These are phyloP conservation scores for Penicillium sp. DNA, from an alignment of 2,329 filamentous ascomycete genomes.

Conservation along the genomic window DNA sequence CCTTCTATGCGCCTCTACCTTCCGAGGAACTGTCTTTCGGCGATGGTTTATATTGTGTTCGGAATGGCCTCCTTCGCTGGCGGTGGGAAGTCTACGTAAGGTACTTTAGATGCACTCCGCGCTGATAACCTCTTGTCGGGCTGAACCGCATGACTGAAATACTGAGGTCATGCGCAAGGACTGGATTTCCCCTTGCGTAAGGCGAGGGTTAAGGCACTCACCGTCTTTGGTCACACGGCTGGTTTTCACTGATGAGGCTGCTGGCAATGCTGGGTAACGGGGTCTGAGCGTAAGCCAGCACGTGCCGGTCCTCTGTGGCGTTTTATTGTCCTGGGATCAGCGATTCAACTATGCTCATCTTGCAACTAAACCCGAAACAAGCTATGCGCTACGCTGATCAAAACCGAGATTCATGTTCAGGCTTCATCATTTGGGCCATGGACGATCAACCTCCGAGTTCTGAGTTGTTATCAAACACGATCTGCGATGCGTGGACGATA, in stretches of 20 bases:
- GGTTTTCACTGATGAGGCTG: background rate
- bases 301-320: background rate
- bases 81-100: no score
- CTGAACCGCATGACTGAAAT: background rate
- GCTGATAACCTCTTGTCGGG: background rate
- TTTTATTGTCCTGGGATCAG: background rate
- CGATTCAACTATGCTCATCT: background rate
- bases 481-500: background rate
- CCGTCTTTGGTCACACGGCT: background rate
- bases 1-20: no score
- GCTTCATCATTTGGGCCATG: background rate
- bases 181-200: background rate
- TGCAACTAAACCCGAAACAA: background rate
- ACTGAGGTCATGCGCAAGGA: background rate
- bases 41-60: no score
- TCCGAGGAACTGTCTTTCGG: no score
- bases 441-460: background rate
- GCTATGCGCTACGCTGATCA: background rate
- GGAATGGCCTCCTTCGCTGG: no score
- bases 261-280: background rate
- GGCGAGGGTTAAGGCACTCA: background rate
- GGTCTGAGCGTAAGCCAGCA: background rate
- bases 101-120: background rate
- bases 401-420: background rate
- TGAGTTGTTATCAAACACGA: background rate